These are phyloP conservation scores for Pachysandra terminalis DNA, from an alignment of 164 flowering plant species.

Conservation along the genomic window DNA sequence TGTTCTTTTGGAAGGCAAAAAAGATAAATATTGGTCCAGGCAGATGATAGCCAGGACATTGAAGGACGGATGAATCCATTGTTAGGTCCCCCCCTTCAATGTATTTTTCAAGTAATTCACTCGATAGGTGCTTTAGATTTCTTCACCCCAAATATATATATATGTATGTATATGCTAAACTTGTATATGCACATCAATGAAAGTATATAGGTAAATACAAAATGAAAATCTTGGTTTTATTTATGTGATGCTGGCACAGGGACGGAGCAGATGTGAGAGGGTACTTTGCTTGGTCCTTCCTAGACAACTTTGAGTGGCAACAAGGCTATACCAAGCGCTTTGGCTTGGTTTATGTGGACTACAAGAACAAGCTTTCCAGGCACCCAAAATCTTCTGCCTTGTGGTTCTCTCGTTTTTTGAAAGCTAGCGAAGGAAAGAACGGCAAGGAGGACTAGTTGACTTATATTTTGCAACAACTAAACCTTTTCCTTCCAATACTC, in stretches of 20 bases:
- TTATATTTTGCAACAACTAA: background rate
- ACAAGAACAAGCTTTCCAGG: conserved; percentile 71
- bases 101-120: too few relatives aligned
- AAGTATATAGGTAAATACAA: background rate
- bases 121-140: too few relatives aligned
- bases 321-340: conserved; percentile 90
- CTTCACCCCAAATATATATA: too few relatives aligned
- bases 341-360: conserved; percentile 80
- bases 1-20: too few relatives aligned
- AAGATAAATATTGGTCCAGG: too few relatives aligned
- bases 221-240: background rate
- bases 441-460: conserved; percentile 39
- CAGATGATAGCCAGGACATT: too few relatives aligned
- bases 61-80: too few relatives aligned
- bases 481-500: background rate
- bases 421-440: conserved; percentile 34
- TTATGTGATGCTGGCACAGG: conserved; percentile 34
- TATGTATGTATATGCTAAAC: too few relatives aligned
- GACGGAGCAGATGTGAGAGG: conserved; percentile 79
- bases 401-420: conserved; percentile 74
- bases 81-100: too few relatives aligned
- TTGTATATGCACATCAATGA: too few relatives aligned
- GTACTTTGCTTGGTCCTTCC: conserved; percentile 86
- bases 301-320: conserved; percentile 89
- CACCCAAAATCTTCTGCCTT: conserved; percentile 87